Evolutionary conservation across 441 rosid genomes (phyloP).

Genomic region (Brassica balearica): DNA sequence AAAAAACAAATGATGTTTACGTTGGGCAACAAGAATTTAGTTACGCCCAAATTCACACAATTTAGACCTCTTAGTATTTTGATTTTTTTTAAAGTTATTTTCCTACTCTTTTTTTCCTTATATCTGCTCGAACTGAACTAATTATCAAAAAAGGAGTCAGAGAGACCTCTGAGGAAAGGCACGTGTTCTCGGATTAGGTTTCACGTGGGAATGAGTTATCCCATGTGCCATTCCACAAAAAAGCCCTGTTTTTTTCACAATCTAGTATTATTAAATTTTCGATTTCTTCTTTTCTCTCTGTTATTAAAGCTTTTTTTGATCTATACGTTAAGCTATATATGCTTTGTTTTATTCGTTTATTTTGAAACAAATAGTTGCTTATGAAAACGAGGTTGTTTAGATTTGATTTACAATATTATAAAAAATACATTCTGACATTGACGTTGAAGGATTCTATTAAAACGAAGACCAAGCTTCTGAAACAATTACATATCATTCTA

Average conservation of each 20-base stretch:
- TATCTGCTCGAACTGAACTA: constrained; percentile 29
- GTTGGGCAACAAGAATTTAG: constrained; percentile 30
- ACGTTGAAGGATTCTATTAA: constrained; percentile 19
- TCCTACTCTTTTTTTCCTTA: background rate
- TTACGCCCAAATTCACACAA: constrained; percentile 31
- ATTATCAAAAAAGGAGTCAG: constrained; percentile 17
- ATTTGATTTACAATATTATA: constrained; percentile 30
- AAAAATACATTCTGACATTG: constrained; percentile 21
- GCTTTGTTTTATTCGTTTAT: constrained; percentile 38
- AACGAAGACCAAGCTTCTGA: constrained; percentile 4
- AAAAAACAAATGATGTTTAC: background rate
- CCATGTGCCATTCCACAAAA: constrained; percentile 40
- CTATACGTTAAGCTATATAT: constrained; percentile 40
- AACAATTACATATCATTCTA: background rate
- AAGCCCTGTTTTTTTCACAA: constrained; percentile 13
- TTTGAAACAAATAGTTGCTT: constrained; percentile 27
- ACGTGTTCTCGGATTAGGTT: constrained; percentile 41
- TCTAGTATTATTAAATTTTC: constrained; percentile 15
- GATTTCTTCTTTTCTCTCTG: constrained; percentile 12
- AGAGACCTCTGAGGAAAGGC: constrained; percentile 35
- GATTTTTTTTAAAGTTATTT: background rate
- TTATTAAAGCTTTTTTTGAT: constrained; percentile 34
- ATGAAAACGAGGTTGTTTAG: constrained; percentile 38
- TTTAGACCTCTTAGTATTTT: constrained; percentile 23
- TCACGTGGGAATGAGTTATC: constrained; percentile 41